Evolutionary conservation across 805 yeast species (phyloP).

Genomic region (Pachysolen tannophilus): DNA sequence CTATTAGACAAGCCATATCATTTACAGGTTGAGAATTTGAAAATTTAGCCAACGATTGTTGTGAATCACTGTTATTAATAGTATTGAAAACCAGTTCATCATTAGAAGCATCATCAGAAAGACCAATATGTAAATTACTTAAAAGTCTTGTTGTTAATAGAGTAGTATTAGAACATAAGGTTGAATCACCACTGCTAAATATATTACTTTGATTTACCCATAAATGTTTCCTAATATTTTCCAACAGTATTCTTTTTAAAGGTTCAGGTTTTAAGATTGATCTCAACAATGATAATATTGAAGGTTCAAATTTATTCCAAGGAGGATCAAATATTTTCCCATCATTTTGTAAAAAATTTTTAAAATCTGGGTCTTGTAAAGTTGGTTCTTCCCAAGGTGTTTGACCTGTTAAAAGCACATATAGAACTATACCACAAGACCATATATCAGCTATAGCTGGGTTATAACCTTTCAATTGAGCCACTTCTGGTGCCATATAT

Average conservation of each 20-base stretch:
- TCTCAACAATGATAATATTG: constrained; percentile 42
- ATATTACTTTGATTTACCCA: constrained; percentile 44
- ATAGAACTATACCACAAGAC: constrained; percentile 62
- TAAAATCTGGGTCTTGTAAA: constrained; percentile 39
- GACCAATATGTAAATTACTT: constrained; percentile 42
- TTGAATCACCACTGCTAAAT: constrained; percentile 33
- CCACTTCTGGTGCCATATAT: constrained; percentile 71
- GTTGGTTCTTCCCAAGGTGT: constrained; percentile 70
- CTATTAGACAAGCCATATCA: constrained; percentile 33
- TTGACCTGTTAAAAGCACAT: constrained; percentile 55
- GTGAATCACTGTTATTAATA: constrained; percentile 8
- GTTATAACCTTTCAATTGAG: constrained; percentile 38
- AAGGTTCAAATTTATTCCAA: constrained; percentile 46
- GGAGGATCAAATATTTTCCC: constrained; percentile 41
- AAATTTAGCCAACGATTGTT: constrained; percentile 1
- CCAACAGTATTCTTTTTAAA: constrained; percentile 30
- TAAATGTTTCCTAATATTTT: constrained; percentile 37
- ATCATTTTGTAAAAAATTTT: constrained; percentile 29
- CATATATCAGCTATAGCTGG: constrained; percentile 56
- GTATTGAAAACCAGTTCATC: constrained; percentile 13
- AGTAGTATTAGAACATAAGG: constrained; percentile 46
- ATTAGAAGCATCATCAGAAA: constrained; percentile 35
- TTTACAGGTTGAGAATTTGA: constrained; percentile 40
- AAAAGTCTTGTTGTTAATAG: constrained; percentile 42
- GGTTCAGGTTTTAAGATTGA: constrained; percentile 45